phyloP scores from a whole-genome alignment of 257 asterid genomes.

The Rubia yunnanensis region DNA sequence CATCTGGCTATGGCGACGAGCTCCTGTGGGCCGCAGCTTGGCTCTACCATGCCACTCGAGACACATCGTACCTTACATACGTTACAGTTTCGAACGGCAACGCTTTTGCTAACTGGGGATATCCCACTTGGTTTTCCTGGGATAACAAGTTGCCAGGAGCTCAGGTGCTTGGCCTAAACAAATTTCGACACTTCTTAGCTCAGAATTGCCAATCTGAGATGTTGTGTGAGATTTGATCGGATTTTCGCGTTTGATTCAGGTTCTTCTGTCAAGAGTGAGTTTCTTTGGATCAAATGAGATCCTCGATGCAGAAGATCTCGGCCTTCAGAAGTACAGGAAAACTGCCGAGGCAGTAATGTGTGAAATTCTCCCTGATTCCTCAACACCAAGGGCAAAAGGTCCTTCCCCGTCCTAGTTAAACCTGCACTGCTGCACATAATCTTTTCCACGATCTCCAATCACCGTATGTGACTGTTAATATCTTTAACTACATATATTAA shows the following conservation, averaged over 20 bases:
- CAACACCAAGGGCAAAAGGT: constrained; percentile 44
- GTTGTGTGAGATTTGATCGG: neutral
- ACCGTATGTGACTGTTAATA: too few species aligned
- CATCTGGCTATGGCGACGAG: constrained; percentile 57
- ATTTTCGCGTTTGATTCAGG: constrained; percentile 22
- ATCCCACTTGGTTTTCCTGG: constrained; percentile 51
- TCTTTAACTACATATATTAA: too few species aligned
- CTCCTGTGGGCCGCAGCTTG: constrained; percentile 75
- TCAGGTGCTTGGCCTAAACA: constrained; percentile 23
- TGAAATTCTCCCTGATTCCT: constrained; percentile 49
- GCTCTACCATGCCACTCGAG: constrained; percentile 58
- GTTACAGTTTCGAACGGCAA: constrained; percentile 32
- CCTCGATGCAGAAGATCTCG: constrained; percentile 33
- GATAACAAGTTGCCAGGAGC: constrained; percentile 55
- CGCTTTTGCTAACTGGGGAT: constrained; percentile 44
- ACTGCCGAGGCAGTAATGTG: constrained; percentile 53
- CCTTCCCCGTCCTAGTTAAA: too few species aligned
- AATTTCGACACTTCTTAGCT: neutral
- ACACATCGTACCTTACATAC: constrained; percentile 28
- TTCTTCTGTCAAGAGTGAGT: constrained; percentile 47
- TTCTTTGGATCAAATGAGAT: constrained; percentile 32
- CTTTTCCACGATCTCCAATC: too few species aligned
- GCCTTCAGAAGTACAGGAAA: constrained; percentile 44
- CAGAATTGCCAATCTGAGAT: neutral
- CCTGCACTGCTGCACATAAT: too few species aligned